Evolutionary conservation across 2,329 filamentous ascomycete species (phyloP), one percentile per base, ranked within the genome.

Genomic region (Aspergillus carbonarius): DNA sequence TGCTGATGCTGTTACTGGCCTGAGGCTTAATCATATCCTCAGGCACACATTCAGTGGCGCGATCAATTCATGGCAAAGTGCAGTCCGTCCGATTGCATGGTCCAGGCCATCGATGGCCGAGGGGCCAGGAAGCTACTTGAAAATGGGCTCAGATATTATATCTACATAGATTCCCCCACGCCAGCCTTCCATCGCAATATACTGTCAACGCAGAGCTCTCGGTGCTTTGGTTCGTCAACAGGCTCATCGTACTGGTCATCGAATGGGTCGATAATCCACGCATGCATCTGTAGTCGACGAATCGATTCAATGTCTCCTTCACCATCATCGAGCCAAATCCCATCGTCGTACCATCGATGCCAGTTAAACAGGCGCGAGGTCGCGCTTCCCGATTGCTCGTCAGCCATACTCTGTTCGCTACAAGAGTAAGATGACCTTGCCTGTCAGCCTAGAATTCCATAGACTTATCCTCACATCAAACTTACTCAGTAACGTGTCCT

Each of bases 321-420:
- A 17, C 62, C 65, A 37, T 67, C 63, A 56, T 68, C 66, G 20
- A 68, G 63, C 63, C 63, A 68, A 9, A 69, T 48, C 5, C 63
- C 66, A 55, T 66, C 61, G 35, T 67, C 65, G 37, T 64, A 59
- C 23, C 32, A 20, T 60, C 62, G 55, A 49, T 69, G 66, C 67
- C 67, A 69, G 53, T 66, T 68, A 49, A 67, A 65, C 30, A 69
- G 46, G 10, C 66, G 55, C 3, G 64, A 66, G 35, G 64, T 66
- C 46, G 64, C 64, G 20, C 8, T 32, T 25, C 20, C 4, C 17
- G 64, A 68, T 23, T 62, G 63, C 20, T 60, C 58, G 20, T 64
- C 64, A 8, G 64, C 64, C 13, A 20, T 18, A 30, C 25, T 53
- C 40, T 52, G 52, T 46, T 65, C 49, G 2, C 17, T 4, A 32